phyloP scores from a whole-genome alignment of 768 basidiomycete species.

The Pulveroboletus sp. region DNA sequence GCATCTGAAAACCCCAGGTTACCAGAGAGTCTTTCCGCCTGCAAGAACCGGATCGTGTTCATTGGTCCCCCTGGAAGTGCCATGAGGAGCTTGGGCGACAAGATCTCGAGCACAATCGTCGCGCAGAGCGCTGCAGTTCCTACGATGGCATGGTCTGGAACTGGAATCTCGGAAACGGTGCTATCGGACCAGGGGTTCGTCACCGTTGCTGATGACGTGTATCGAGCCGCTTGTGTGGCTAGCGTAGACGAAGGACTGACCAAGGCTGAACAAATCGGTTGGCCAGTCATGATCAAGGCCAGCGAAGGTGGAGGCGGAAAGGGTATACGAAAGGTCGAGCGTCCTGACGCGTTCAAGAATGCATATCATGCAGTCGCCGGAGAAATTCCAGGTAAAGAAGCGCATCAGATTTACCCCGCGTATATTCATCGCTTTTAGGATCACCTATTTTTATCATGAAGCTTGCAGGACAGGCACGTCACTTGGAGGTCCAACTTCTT shows the following conservation, averaged over 20 bases:
- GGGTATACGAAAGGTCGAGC: constrained; percentile 94
- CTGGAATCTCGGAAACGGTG: constrained; percentile 84
- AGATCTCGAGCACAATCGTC: constrained; percentile 99
- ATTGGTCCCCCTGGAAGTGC: constrained; percentile 98
- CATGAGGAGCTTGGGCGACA: constrained; percentile 98
- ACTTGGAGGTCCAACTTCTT: constrained; percentile 95
- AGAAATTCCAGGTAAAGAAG: constrained; percentile 85
- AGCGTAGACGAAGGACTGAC: constrained; percentile 82
- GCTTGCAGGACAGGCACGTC: constrained; percentile 94
- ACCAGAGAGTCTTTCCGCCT: constrained; percentile 88
- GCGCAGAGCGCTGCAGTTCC: constrained; percentile 96
- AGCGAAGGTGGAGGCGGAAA: constrained; percentile 99
- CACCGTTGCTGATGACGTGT: constrained; percentile 88
- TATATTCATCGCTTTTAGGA: constrained; percentile 44
- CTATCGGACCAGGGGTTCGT: constrained; percentile 87
- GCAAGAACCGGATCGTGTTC: constrained; percentile 95
- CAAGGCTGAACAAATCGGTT: constrained; percentile 85
- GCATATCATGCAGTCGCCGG: constrained; percentile 90
- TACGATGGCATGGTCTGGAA: constrained; percentile 98
- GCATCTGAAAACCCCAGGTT: constrained; percentile 98
- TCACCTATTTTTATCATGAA: constrained; percentile 99
- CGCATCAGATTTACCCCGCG: background rate
- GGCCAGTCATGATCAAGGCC: constrained; percentile 99
- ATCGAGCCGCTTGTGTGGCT: constrained; percentile 82
- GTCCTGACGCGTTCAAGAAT: constrained; percentile 85